Conservation (phyloP, 192 early-diverging fungal genomes). For the Chytriomyces sp. region DNA sequence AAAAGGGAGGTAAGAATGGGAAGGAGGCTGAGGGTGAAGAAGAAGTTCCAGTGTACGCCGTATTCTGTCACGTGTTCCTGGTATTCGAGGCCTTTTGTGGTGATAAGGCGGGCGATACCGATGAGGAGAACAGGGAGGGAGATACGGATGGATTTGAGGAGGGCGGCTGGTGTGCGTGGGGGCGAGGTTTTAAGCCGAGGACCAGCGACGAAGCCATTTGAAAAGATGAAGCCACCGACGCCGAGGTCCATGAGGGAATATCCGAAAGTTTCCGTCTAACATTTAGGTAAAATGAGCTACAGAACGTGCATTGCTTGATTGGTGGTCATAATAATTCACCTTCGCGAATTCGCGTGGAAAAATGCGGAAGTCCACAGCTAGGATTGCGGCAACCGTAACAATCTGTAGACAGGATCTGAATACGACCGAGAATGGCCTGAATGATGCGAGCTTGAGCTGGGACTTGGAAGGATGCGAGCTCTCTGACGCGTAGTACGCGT, state of each 20-base stretch:
- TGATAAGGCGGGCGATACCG: constrained; percentile 69
- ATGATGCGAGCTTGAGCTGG: background rate
- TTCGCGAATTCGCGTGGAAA: constrained; percentile 92
- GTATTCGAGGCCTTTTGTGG: constrained; percentile 84
- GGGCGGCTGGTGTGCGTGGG: background rate
- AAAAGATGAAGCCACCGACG: constrained; percentile 92
- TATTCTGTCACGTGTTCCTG: constrained; percentile 95
- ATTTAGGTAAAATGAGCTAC: background rate
- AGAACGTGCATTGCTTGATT: background rate
- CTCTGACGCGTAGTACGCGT: constrained; percentile 17
- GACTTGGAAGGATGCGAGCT: no score
- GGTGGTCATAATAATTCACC: background rate
- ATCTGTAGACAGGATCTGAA: constrained; percentile 47
- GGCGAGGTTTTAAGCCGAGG: constrained; percentile 28
- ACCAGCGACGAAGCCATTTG: constrained; percentile 80
- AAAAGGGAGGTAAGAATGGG: constrained; percentile 76
- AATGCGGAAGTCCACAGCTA: constrained; percentile 91
- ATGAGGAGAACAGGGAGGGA: constrained; percentile 72
- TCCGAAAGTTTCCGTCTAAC: constrained; percentile 78
- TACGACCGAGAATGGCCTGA: constrained; percentile 22
- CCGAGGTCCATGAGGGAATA: constrained; percentile 94
- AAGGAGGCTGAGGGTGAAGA: constrained; percentile 87
- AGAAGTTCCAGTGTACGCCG: constrained; percentile 99
- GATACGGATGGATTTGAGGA: constrained; percentile 52
- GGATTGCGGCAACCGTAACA: constrained; percentile 68